These are phyloP conservation scores for Trichosporon coremiiforme DNA, from an alignment of 1,284 basidiomycete species.

Conservation along the genomic window DNA sequence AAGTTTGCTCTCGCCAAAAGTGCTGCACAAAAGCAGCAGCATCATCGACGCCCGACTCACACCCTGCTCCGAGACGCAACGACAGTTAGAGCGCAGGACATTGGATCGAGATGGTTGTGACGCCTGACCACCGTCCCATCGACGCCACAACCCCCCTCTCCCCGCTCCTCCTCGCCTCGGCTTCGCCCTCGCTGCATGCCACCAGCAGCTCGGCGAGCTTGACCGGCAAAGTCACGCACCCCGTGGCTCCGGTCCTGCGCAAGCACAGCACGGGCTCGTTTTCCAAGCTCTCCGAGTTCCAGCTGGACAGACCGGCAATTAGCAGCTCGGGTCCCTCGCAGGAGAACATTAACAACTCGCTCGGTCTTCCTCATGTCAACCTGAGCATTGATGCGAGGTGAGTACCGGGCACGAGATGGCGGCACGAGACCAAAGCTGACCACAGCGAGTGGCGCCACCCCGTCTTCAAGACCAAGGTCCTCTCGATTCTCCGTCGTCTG, in stretches of 20 bases:
- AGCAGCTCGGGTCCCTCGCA: constrained; percentile 25
- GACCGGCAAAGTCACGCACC: constrained; percentile 13
- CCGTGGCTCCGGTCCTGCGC: constrained; percentile 31
- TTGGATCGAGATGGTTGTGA: constrained; percentile 35
- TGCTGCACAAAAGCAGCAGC: not conserved
- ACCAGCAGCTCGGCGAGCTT: not conserved
- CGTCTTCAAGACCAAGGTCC: constrained; percentile 54
- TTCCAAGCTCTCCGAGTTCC: constrained; percentile 53
- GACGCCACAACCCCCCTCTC: constrained; percentile 32
- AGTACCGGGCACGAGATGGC: constrained; percentile 58
- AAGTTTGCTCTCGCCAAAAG: not conserved
- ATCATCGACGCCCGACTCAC: not conserved
- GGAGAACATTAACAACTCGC: constrained; percentile 56
- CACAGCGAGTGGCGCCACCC: constrained; percentile 52
- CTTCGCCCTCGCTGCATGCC: not conserved
- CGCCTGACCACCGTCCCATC: constrained; percentile 29
- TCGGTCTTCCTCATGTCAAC: constrained; percentile 66
- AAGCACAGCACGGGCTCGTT: constrained; percentile 49
- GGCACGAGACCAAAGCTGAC: constrained; percentile 10
- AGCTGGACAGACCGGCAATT: constrained; percentile 39
- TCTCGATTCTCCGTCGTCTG: constrained; percentile 46
- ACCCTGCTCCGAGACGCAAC: not conserved
- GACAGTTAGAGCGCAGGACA: not conserved
- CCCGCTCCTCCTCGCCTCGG: constrained; percentile 30
- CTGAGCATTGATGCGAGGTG: constrained; percentile 71